These are phyloP conservation scores for Tetrapisispora taiwanensis DNA, from an alignment of 805 yeast genomes.

Conservation along the genomic window DNA sequence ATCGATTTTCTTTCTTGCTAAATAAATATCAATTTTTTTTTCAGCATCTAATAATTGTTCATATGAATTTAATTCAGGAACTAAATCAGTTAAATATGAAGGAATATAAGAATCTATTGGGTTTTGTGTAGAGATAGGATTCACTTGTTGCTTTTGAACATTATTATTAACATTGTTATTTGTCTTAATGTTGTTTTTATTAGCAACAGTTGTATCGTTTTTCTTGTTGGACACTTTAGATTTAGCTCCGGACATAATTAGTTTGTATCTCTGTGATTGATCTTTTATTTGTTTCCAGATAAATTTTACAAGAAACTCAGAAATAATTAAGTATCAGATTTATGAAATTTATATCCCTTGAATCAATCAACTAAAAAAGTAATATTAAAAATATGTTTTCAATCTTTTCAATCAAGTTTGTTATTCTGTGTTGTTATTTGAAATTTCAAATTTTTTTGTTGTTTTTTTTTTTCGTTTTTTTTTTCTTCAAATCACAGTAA, in stretches of 20 bases:
- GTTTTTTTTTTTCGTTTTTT: too few relatives aligned
- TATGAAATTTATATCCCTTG: too few relatives aligned
- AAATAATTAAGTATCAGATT: too few relatives aligned
- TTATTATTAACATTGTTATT: not conserved
- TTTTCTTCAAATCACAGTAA: too few relatives aligned
- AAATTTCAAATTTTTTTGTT: too few relatives aligned
- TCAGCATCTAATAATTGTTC: constrained; percentile 73
- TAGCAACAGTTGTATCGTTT: not conserved
- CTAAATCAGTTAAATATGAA: constrained; percentile 32
- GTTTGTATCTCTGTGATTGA: too few relatives aligned
- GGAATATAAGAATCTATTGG: constrained; percentile 51
- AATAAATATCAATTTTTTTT: constrained; percentile 64
- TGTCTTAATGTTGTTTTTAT: not conserved
- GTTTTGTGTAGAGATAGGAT: constrained; percentile 23
- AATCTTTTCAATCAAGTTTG: too few relatives aligned
- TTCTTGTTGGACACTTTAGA: not conserved
- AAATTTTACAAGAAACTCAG: too few relatives aligned
- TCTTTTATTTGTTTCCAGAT: too few relatives aligned
- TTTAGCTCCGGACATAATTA: not conserved
- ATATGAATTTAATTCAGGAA: constrained; percentile 68
- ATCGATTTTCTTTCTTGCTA: constrained; percentile 76
- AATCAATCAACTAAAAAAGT: too few relatives aligned
- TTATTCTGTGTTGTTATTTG: too few relatives aligned
- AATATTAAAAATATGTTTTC: too few relatives aligned
- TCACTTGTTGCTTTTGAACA: constrained; percentile 13